These are phyloP conservation scores for Fragilaria radians DNA, from an alignment of 108 stramenopile species.

Conservation along the genomic window DNA sequence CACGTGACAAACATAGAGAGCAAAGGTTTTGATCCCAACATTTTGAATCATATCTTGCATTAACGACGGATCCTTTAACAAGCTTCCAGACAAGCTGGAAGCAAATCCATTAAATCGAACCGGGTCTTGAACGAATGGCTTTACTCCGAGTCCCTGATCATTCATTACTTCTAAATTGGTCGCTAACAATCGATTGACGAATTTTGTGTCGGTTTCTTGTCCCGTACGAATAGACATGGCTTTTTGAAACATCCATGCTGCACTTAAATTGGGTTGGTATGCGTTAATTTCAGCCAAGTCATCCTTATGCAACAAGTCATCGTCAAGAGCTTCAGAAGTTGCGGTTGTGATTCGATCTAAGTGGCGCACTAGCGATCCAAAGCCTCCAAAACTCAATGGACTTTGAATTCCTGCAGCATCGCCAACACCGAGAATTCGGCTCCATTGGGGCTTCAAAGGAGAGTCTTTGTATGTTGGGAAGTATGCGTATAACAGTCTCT, in stretches of 20 bases:
- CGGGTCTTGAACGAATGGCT: constrained; percentile 89
- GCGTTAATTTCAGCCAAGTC: constrained; percentile 86
- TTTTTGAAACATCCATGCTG: constrained; percentile 97
- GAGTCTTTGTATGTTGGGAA: constrained; percentile 93
- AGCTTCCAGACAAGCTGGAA: constrained; percentile 62
- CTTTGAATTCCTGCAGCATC: constrained; percentile 92
- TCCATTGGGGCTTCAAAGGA: constrained; percentile 76
- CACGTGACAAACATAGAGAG: constrained; percentile 85
- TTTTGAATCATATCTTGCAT: constrained; percentile 77
- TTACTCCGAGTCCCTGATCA: constrained; percentile 59
- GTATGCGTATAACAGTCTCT: constrained; percentile 84
- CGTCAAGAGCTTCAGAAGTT: constrained; percentile 74
- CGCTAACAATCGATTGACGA: constrained; percentile 85
- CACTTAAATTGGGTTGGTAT: constrained; percentile 88
- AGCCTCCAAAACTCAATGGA: constrained; percentile 94
- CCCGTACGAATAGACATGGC: constrained; percentile 89
- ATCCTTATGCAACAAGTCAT: constrained; percentile 71
- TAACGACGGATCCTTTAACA: constrained; percentile 63
- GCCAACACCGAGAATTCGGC: constrained; percentile 77
- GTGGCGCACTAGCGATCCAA: constrained; percentile 90
- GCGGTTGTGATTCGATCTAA: constrained; percentile 73
- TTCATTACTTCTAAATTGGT: constrained; percentile 88
- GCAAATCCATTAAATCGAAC: constrained; percentile 83
- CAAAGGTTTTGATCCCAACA: constrained; percentile 68
- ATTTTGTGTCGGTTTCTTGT: constrained; percentile 57